Percentiles rank a stretch among this genome's conserved stretches.
Conservation (phyloP, 1,284 basidiomycete genomes). For the Sporisorium sorghi region DNA sequence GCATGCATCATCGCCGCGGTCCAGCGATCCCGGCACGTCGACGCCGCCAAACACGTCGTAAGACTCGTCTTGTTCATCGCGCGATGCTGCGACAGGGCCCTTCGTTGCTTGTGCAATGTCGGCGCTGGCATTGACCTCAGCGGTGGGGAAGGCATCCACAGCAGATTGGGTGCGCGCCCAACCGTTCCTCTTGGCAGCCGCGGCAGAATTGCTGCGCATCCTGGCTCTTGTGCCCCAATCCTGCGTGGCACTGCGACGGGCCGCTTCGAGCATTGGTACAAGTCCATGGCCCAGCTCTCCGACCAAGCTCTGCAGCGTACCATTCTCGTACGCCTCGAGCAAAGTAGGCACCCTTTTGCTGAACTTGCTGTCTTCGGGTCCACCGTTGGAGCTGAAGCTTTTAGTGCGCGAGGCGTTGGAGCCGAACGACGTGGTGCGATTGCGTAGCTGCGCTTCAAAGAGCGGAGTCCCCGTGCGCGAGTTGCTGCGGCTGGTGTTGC, state of each 20-base stretch:
- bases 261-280: conserved; percentile 56
- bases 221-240: conserved; percentile 57
- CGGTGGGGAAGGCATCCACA: conserved; percentile 13
- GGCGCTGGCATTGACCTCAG: background rate
- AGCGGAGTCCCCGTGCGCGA: conserved; percentile 33
- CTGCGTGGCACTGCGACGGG: conserved; percentile 57
- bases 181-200: conserved; percentile 5
- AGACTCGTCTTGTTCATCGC: conserved; percentile 20
- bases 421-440: conserved; percentile 29
- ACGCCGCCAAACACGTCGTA: conserved; percentile 43
- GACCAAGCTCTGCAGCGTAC: conserved; percentile 51
- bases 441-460: conserved; percentile 24
- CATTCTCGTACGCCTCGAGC: conserved; percentile 63
- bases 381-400: conserved; percentile 47
- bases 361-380: conserved; percentile 38
- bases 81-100: no score
- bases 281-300: conserved; percentile 47
- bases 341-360: conserved; percentile 48
- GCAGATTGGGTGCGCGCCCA: conserved; percentile 23
- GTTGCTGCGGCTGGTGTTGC: conserved; percentile 24
- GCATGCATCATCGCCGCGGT: conserved; percentile 57
- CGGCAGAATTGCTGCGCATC: conserved; percentile 25
- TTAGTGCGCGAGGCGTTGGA: conserved; percentile 36
- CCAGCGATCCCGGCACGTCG: conserved; percentile 47
- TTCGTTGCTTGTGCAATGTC: conserved; percentile 3